These are phyloP conservation scores for Brassica carinata DNA, from an alignment of 345 rosid species.

Conservation along the genomic window DNA sequence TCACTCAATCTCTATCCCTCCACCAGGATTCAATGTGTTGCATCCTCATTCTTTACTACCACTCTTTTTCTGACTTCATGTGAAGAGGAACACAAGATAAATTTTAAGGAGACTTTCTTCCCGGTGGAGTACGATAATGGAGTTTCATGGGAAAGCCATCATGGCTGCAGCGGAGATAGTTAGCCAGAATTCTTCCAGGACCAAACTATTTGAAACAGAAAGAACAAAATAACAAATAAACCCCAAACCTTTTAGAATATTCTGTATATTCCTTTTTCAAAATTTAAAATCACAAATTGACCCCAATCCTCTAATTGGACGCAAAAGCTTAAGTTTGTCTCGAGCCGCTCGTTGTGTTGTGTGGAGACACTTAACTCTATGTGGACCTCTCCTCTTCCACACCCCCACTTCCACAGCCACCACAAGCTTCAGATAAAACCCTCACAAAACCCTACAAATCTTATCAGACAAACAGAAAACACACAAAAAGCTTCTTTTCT, in stretches of 20 bases:
- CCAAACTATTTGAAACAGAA: background rate
- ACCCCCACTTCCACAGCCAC: conserved; percentile 35
- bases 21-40: background rate
- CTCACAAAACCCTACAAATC: conserved; percentile 15
- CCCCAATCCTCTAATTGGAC: background rate
- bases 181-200: background rate
- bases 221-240: conserved; percentile 15
- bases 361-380: background rate
- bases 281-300: background rate
- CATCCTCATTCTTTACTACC: background rate
- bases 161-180: conserved; percentile 31
- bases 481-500: conserved; percentile 11
- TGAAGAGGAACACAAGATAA: conserved; percentile 23
- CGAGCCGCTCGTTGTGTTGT: conserved; percentile 15
- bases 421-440: conserved; percentile 36
- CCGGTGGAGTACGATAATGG: conserved; percentile 9
- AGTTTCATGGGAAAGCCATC: conserved; percentile 33
- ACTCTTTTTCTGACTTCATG: conserved; percentile 44
- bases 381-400: conserved; percentile 38
- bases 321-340: conserved; percentile 1
- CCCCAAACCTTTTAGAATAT: conserved; percentile 8
- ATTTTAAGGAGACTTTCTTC: background rate
- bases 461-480: conserved; percentile 27
- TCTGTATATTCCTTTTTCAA: background rate
- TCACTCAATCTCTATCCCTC: background rate